A percentile compares a stretch with the other conserved stretches of the same genome.
Evolutionary conservation across 73 alveolate genomes (phyloP).

Genomic region (Breviolum minutum): DNA sequence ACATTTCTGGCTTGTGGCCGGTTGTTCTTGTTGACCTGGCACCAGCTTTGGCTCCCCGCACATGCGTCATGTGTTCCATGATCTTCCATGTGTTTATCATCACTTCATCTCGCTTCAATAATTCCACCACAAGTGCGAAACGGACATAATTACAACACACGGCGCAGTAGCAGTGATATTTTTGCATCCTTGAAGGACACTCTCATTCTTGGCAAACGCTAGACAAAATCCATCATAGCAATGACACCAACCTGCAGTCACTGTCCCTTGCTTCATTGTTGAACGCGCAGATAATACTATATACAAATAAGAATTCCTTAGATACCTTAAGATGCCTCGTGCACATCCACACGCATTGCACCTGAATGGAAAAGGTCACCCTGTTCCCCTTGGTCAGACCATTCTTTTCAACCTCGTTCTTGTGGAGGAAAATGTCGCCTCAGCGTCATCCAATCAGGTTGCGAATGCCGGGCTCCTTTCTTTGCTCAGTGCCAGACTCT

Average conservation of each 20-base stretch:
- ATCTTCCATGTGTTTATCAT: no score
- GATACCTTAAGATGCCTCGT: no score
- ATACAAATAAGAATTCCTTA: no score
- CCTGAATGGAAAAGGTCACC: conserved; percentile 80
- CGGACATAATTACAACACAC: no score
- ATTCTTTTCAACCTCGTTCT: conserved; percentile 63
- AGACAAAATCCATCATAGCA: no score
- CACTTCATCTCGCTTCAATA: no score
- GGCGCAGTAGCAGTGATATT: no score
- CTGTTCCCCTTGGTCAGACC: background rate
- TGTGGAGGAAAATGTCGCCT: conserved; percentile 89
- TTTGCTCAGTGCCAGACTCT: background rate
- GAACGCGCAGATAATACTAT: background rate
- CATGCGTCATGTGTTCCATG: background rate
- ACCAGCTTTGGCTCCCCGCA: no score
- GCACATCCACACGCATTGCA: background rate
- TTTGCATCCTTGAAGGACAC: no score
- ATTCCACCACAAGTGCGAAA: no score
- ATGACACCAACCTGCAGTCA: no score
- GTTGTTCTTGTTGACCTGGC: conserved; percentile 45
- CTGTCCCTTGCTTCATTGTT: background rate
- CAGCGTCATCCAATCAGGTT: background rate
- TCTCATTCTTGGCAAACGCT: no score
- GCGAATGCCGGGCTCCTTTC: background rate
- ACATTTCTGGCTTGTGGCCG: conserved; percentile 71